phyloP scores from a whole-genome alignment of 805 yeast genomes.

The Diddensiella transvaalensis region DNA sequence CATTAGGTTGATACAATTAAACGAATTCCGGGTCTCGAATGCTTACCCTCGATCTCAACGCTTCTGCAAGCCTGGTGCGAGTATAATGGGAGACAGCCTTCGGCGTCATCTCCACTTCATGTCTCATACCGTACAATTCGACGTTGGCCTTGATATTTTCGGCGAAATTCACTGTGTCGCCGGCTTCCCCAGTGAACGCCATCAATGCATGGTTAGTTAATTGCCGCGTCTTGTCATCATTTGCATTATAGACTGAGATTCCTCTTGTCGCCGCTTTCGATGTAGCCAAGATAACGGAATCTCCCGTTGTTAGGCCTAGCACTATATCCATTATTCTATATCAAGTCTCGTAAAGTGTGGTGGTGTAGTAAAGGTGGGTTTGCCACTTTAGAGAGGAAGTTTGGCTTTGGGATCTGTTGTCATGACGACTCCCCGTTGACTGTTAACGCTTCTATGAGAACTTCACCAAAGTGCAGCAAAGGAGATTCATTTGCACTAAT shows the following conservation, averaged over 20 bases:
- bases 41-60: conserved; percentile 70
- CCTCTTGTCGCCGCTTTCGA: conserved; percentile 93
- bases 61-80: conserved; percentile 81
- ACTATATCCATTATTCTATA: conserved; percentile 89
- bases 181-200: conserved; percentile 94
- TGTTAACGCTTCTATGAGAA: too few relatives aligned
- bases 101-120: conserved; percentile 75
- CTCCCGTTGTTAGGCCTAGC: conserved; percentile 78
- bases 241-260: conserved; percentile 70
- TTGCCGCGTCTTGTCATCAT: conserved; percentile 75
- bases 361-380: too few relatives aligned
- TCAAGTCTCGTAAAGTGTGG: too few relatives aligned
- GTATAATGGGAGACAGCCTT: conserved; percentile 84
- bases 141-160: conserved; percentile 92
- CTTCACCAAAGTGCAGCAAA: too few relatives aligned
- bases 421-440: neutral
- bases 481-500: too few relatives aligned
- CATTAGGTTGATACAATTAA: neutral
- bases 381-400: conserved; percentile 1
- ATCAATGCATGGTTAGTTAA: conserved; percentile 74
- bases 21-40: neutral
- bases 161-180: conserved; percentile 93
- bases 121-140: conserved; percentile 82
- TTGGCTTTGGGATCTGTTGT: neutral
- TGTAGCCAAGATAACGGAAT: conserved; percentile 85